A percentile compares a stretch with the other conserved stretches of the same genome.
These are phyloP conservation scores for Endotrypanum monterogeii DNA, from an alignment of 208 protist species.

Conservation along the genomic window DNA sequence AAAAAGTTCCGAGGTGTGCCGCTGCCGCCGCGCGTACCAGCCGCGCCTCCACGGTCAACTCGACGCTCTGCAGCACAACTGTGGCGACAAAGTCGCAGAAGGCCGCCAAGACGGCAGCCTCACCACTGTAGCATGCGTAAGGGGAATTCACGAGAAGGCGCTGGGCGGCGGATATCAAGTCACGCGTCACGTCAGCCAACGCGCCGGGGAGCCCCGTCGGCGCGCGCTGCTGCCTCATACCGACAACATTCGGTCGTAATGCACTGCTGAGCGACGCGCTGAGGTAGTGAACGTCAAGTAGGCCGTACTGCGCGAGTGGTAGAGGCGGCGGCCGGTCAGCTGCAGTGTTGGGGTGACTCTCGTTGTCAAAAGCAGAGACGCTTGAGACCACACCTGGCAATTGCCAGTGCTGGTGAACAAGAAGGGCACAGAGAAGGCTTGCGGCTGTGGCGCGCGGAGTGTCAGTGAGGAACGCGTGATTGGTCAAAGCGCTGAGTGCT, in stretches of 20 bases:
- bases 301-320: constrained; percentile 19
- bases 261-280: not conserved
- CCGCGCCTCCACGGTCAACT: constrained; percentile 56
- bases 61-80: constrained; percentile 43
- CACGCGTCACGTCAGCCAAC: constrained; percentile 45
- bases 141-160: constrained; percentile 40
- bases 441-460: constrained; percentile 51
- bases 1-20: constrained; percentile 50
- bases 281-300: constrained; percentile 15
- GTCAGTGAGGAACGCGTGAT: constrained; percentile 61
- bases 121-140: constrained; percentile 35
- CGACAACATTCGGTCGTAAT: not conserved
- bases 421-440: constrained; percentile 54
- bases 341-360: constrained; percentile 14
- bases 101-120: constrained; percentile 39
- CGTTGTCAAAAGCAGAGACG: not conserved
- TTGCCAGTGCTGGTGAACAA: constrained; percentile 39
- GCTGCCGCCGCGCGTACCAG: constrained; percentile 67
- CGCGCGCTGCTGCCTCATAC: not conserved
- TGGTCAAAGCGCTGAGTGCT: constrained; percentile 64
- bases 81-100: constrained; percentile 72
- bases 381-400: constrained; percentile 19
- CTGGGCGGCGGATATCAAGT: constrained; percentile 56
- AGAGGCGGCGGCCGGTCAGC: constrained; percentile 23
- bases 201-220: constrained; percentile 27